Evolutionary conservation across 163 green algal genomes (phyloP), one percentile per base, ranked within the genome.

Genomic region (Scenedesmus sp.): DNA sequence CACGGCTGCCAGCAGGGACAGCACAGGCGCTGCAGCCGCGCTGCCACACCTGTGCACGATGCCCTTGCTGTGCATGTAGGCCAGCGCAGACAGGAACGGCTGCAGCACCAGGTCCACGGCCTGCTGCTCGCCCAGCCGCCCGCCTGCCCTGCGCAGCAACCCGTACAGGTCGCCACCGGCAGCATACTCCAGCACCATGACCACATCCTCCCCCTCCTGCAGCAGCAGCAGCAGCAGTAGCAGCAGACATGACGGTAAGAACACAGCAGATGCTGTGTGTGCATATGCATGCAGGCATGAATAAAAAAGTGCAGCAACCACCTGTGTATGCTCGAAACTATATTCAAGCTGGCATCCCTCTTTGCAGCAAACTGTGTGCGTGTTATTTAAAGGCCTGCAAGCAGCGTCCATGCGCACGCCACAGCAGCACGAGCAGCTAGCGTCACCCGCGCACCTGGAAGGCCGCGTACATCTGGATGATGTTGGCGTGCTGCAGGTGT

Each of bases 111-210:
- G 94, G 76, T 95, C 92, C n/a, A 96, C 92, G 13, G 94, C 93
- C 90, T 96, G 94, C 13, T 92, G 83, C 92, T 96, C 94, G 4
- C 57, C 66, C 70, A 96, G 91, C 13, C 93, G 84, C 2, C 86
- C 86, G 1, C 86, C 86, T 23, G 70, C 66, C 34, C 67, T 54
- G 20, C 54, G 66, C 52, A 90, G 52, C 66, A 90, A 12, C 13
- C 54, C 59, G 74, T 91, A 87, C n/a, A 90, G 67, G 67, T 90
- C 86, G 23, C 86, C 86, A 23, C 86, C 86, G 20, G 94, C 91
- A 23, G 94, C 94, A 90, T 94, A 96, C 92, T 97, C 95, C 90
- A 95, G 95, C 70, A 97, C 94, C 90, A 97, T 92, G 12, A 97
- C 94, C 83, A 94, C 91, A 88, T 84, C 74, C 67, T 93, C 90